Evolutionary conservation across 1,284 basidiomycete genomes (phyloP).

Genomic region (Leucoagaricus sp.): DNA sequence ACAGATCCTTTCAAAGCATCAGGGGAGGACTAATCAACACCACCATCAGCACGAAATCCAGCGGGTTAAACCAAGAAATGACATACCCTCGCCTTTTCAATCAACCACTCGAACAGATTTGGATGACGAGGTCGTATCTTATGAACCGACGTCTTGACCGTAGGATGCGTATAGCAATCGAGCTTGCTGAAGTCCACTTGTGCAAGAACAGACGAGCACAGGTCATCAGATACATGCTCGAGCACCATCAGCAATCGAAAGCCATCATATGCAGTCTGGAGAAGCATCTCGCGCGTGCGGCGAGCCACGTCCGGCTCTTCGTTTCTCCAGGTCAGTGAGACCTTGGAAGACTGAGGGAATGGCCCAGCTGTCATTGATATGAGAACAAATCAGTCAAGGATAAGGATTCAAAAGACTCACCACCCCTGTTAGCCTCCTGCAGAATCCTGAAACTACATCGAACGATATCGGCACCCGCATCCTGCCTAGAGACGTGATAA

Average conservation of each 20-base stretch:
- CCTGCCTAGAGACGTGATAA: background rate
- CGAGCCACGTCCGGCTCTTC: background rate
- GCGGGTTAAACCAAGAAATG: background rate
- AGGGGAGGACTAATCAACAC: background rate
- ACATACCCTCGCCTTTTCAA: background rate
- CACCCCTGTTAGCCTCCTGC: background rate
- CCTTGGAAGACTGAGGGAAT: background rate
- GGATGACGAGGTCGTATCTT: background rate
- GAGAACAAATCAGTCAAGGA: background rate
- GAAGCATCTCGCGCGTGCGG: conserved; percentile 1
- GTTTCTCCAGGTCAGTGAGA: background rate
- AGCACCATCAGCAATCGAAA: background rate
- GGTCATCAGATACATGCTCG: background rate
- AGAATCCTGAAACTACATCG: conserved; percentile 6
- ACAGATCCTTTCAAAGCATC: background rate
- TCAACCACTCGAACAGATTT: conserved; percentile 6
- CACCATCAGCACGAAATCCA: background rate
- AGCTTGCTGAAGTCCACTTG: conserved; percentile 10
- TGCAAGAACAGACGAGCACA: background rate
- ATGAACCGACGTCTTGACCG: conserved; percentile 6
- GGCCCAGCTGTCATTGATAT: background rate
- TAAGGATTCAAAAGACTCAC: background rate
- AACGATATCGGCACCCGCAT: background rate
- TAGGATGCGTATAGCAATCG: conserved; percentile 5
- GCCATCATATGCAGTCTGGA: conserved; percentile 7